Evolutionary conservation across 495 filamentous ascomycete species (phyloP), one percentile per base, ranked within the genome.

Genomic region (Hyaloscypha bicolor): DNA sequence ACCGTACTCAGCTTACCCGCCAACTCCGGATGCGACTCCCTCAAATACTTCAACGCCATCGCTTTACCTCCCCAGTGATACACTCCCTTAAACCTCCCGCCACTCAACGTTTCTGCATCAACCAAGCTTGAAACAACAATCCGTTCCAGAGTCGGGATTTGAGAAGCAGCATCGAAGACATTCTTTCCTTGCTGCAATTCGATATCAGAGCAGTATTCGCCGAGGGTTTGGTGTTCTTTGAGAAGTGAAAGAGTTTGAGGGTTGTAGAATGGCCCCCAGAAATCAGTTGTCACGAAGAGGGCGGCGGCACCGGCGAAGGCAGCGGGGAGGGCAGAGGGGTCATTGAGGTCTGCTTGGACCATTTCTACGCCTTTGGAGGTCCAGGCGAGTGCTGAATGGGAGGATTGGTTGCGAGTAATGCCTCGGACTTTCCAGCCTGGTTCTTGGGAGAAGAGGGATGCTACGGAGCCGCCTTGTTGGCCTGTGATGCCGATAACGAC

Each of bases 221-320:
- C 79, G 52, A 78, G 71, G 0, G 73, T 70, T 58, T 76, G 71
- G 16, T 78, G 77, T 35, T 64, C 42, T 55, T 67, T 63, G 32
- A 72, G 74, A 35, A 64, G 62, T 22, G 60, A 66, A 30, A 63
- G 45, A 52, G 68, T 73, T 45, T 71, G 65, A 8, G 79, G 76
- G 52, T 74, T 75, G 37, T 71, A 66, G 67, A 77, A 68, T 8
- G 70, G 35, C 1, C 52, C 60, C 79, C 78, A 82, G 75, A 84
- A 87, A 57, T 88, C 82, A 0, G 85, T 88, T 57, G 81, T 79
- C 62, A 76, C 74, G 70, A 86, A 88, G 72, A 87, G 82, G 32
- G 76, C 81, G 53, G 77, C 74, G 4, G 80, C 81, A 35, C 79
- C 81, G 6, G 70, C 42, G 69, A 88, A 82, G 22, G 83, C 86